Percentiles rank a stretch among this genome's conserved stretches.
These are phyloP conservation scores for Exidia glandulosa DNA, from an alignment of 768 basidiomycete genomes.

Conservation along the genomic window DNA sequence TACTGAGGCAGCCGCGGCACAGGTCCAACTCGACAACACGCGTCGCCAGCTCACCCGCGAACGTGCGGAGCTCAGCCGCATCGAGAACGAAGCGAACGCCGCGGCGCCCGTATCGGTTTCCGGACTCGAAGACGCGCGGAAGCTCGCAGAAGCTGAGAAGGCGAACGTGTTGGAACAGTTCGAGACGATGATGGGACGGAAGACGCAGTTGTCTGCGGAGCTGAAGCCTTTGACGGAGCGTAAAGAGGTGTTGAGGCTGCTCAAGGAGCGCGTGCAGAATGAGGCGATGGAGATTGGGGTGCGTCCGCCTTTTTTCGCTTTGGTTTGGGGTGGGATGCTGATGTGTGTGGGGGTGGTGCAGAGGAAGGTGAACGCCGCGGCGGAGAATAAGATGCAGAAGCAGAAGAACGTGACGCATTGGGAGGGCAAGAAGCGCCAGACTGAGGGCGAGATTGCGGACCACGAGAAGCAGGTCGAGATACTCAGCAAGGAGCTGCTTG, in stretches of 20 bases:
- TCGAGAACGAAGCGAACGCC: too few species aligned
- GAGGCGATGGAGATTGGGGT: slow-evolving; percentile 34
- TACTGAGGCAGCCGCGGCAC: not conserved
- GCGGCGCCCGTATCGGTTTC: too few species aligned
- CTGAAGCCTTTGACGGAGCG: slow-evolving; percentile 35
- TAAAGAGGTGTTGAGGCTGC: too few species aligned
- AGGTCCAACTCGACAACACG: not conserved
- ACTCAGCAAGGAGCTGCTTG: slow-evolving; percentile 53
- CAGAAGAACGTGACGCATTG: slow-evolving; percentile 40
- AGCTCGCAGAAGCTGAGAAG: slow-evolving; percentile 44
- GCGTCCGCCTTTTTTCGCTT: slow-evolving; percentile 11
- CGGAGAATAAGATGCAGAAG: slow-evolving; percentile 35
- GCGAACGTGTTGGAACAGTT: slow-evolving; percentile 37
- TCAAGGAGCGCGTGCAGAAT: slow-evolving; percentile 33
- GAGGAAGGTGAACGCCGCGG: slow-evolving; percentile 40
- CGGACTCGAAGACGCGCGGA: too few species aligned
- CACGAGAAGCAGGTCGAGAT: slow-evolving; percentile 38
- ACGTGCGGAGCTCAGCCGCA: too few species aligned
- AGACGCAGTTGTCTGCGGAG: slow-evolving; percentile 33
- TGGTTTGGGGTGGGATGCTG: slow-evolving; percentile 1
- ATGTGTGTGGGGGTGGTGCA: slow-evolving; percentile 16
- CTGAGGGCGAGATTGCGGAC: slow-evolving; percentile 26
- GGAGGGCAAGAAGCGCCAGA: slow-evolving; percentile 20
- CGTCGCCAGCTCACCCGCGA: too few species aligned
- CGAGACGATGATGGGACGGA: slow-evolving; percentile 31